These are phyloP conservation scores for Ophiosphaerella korrae DNA, from an alignment of 2,329 filamentous ascomycete genomes.

Conservation along the genomic window DNA sequence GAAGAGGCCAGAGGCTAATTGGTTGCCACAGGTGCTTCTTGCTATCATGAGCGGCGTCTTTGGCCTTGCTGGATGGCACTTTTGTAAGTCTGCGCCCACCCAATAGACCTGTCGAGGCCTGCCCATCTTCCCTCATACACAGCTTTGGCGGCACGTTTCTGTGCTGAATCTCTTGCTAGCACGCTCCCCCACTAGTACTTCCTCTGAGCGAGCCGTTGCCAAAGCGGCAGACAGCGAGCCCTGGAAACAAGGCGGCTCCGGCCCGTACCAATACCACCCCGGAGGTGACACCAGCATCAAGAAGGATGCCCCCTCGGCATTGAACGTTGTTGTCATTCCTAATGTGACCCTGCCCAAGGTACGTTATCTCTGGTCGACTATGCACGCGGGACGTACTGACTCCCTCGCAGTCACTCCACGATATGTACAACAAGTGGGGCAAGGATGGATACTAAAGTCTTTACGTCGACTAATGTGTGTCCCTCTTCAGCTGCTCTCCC, in stretches of 20 bases:
- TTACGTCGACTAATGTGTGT: background rate
- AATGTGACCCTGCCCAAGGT: slow-evolving; percentile 87
- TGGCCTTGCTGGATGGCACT: slow-evolving; percentile 87
- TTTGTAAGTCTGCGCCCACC: slow-evolving; percentile 65
- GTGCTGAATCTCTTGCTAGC: slow-evolving; percentile 57
- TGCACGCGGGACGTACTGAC: slow-evolving; percentile 1
- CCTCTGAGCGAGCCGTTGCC: slow-evolving; percentile 77
- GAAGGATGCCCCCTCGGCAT: slow-evolving; percentile 89
- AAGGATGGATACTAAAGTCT: slow-evolving; percentile 79
- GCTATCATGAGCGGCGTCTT: slow-evolving; percentile 90
- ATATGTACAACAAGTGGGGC: slow-evolving; percentile 99
- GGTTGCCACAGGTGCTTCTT: slow-evolving; percentile 72
- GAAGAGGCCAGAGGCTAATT: slow-evolving; percentile 27
- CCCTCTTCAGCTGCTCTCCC: too few species aligned
- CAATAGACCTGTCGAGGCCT: background rate
- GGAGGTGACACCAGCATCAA: slow-evolving; percentile 79
- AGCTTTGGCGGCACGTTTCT: too few species aligned
- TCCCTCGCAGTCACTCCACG: slow-evolving; percentile 74
- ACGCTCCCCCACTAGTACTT: slow-evolving; percentile 81
- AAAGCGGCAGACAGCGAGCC: slow-evolving; percentile 82
- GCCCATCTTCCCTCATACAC: background rate
- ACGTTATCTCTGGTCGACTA: slow-evolving; percentile 1
- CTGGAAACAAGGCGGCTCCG: slow-evolving; percentile 72
- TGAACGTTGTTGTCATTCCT: slow-evolving; percentile 94
- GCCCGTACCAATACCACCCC: slow-evolving; percentile 72